phyloP scores from a whole-genome alignment of 2,329 filamentous ascomycete species.

The Coniochaeta hoffmannii region DNA sequence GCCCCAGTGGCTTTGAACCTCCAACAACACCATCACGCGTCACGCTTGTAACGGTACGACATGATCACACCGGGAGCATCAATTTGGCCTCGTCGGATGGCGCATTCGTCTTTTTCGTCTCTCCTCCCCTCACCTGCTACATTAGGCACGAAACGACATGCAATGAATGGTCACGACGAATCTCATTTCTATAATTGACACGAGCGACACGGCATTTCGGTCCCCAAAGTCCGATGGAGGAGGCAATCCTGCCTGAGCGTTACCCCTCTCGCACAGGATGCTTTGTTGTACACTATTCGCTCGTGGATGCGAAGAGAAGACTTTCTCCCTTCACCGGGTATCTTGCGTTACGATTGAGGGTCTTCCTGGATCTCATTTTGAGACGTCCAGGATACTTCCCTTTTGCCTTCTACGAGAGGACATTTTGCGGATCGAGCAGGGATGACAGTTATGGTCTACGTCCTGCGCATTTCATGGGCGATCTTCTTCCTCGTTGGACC shows the following conservation, averaged over 20 bases:
- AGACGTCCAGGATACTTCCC: not conserved
- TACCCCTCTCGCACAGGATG: not conserved
- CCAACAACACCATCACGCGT: not conserved
- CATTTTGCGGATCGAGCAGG: not conserved
- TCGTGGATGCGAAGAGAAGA: conserved; percentile 5
- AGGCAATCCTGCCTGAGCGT: not conserved
- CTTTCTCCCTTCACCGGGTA: not conserved
- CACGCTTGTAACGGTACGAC: conserved; percentile 8
- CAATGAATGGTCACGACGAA: conserved; percentile 18
- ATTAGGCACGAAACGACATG: conserved; percentile 18
- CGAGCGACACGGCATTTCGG: conserved; percentile 1
- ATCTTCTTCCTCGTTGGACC: not conserved
- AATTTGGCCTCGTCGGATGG: conserved; percentile 4
- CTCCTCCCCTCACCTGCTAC: conserved; percentile 14
- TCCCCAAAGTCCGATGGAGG: conserved; percentile 5
- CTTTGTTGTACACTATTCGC: conserved; percentile 11
- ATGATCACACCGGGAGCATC: conserved; percentile 2
- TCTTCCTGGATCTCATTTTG: not conserved
- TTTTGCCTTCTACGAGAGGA: not conserved
- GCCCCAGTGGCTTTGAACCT: conserved; percentile 17
- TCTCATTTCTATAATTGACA: conserved; percentile 9
- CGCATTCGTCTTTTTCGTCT: conserved; percentile 4
- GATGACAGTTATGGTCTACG: not conserved
- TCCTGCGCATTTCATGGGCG: not conserved
- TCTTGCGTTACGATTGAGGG: not conserved